Evolutionary conservation across 192 early-diverging fungal genomes (phyloP).

Genomic region (Spizellomyces punctatus): DNA sequence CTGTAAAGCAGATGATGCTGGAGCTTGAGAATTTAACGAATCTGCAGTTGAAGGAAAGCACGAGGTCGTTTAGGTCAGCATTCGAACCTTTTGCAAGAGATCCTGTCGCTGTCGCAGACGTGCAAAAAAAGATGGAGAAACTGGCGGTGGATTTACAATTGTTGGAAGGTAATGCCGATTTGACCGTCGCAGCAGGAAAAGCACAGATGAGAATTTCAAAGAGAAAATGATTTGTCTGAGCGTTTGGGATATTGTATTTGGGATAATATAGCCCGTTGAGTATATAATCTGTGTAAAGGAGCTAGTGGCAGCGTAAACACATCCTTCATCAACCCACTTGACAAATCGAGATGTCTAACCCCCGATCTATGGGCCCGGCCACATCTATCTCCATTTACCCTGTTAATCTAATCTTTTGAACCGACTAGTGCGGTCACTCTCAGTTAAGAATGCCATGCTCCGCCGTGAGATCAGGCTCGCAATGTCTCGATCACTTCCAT

Average conservation of each 20-base stretch:
- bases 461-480: too few species aligned
- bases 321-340: too few species aligned
- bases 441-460: too few species aligned
- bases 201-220: constrained; percentile 1
- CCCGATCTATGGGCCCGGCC: not conserved
- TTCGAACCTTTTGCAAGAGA: constrained; percentile 45
- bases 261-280: too few species aligned
- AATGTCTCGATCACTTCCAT: not conserved
- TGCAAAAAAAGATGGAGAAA: constrained; percentile 50
- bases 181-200: not conserved
- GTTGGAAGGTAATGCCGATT: constrained; percentile 27
- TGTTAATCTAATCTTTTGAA: not conserved
- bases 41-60: constrained; percentile 39
- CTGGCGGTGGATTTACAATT: constrained; percentile 41
- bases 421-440: too few species aligned
- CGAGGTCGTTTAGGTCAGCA: constrained; percentile 13
- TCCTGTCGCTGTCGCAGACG: constrained; percentile 17
- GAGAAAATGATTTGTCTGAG: not conserved
- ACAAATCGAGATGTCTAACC: not conserved
- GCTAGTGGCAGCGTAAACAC: too few species aligned
- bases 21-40: constrained; percentile 46
- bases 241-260: too few species aligned
- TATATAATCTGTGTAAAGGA: too few species aligned
- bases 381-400: not conserved
- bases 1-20: constrained; percentile 9